These are phyloP conservation scores for Paspalum vaginatum DNA, from an alignment of 176 grass and related monocot genomes.

Conservation along the genomic window DNA sequence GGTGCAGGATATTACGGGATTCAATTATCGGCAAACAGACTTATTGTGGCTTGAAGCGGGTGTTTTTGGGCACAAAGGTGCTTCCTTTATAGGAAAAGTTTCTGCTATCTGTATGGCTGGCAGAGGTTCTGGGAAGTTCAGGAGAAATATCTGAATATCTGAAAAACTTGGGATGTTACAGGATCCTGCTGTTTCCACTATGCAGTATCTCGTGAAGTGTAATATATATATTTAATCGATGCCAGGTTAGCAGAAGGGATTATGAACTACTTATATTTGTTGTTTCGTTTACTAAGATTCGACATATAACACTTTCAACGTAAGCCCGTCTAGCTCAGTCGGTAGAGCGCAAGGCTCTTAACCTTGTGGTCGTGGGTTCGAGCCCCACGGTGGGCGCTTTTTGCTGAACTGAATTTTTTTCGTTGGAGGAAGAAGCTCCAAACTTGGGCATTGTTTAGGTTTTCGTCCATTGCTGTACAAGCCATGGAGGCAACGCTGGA, in stretches of 20 bases:
- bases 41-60: not conserved
- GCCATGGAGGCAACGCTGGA: not conserved
- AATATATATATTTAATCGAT: not conserved
- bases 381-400: constrained; percentile 63
- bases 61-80: not conserved
- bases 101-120: not conserved
- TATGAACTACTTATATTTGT: too few species aligned
- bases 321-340: constrained; percentile 48
- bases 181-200: not conserved
- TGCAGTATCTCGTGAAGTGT: not conserved
- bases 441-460: not conserved
- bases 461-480: not conserved
- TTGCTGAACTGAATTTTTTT: too few species aligned
- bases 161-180: not conserved
- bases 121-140: not conserved
- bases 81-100: not conserved
- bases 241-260: not conserved
- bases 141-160: not conserved
- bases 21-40: not conserved
- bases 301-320: not conserved
- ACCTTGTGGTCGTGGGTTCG: constrained; percentile 70
- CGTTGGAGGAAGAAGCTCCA: not conserved
- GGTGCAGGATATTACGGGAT: not conserved
- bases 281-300: too few species aligned
- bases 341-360: constrained; percentile 59